These are phyloP conservation scores for Potentilla sterilis DNA, from an alignment of 306 rosid species.

Conservation along the genomic window DNA sequence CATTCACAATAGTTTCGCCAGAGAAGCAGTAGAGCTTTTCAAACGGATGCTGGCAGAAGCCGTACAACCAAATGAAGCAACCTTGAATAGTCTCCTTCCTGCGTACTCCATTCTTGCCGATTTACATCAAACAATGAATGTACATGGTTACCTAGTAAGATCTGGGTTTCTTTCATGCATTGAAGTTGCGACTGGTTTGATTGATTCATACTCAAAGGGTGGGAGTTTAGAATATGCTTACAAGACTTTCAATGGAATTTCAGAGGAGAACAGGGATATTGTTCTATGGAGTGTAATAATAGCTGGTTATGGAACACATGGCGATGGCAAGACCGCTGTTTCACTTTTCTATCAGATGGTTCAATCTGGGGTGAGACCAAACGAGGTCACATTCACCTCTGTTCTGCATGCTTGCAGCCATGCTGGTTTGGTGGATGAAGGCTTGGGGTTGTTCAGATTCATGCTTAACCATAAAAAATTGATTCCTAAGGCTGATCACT, in stretches of 20 bases:
- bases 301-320: slow-evolving; percentile 77
- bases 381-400: slow-evolving; percentile 71
- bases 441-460: slow-evolving; percentile 58
- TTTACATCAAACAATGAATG: slow-evolving; percentile 61
- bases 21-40: slow-evolving; percentile 64
- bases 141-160: slow-evolving; percentile 60
- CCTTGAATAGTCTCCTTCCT: slow-evolving; percentile 71
- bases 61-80: slow-evolving; percentile 54
- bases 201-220: slow-evolving; percentile 71
- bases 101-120: slow-evolving; percentile 72
- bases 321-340: slow-evolving; percentile 63
- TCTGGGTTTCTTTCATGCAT: slow-evolving; percentile 59
- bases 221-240: slow-evolving; percentile 66
- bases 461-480: slow-evolving; percentile 46
- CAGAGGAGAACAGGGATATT: slow-evolving; percentile 51
- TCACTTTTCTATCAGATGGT: slow-evolving; percentile 77
- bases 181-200: slow-evolving; percentile 67
- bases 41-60: slow-evolving; percentile 60
- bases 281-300: slow-evolving; percentile 72
- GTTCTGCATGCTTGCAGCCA: slow-evolving; percentile 91
- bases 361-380: slow-evolving; percentile 67
- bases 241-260: slow-evolving; percentile 51
- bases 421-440: slow-evolving; percentile 80
- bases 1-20: slow-evolving; percentile 55
- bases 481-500: slow-evolving; percentile 62